Evolutionary conservation across 306 rosid species (phyloP).

Genomic region (Lagenaria siceraria): DNA sequence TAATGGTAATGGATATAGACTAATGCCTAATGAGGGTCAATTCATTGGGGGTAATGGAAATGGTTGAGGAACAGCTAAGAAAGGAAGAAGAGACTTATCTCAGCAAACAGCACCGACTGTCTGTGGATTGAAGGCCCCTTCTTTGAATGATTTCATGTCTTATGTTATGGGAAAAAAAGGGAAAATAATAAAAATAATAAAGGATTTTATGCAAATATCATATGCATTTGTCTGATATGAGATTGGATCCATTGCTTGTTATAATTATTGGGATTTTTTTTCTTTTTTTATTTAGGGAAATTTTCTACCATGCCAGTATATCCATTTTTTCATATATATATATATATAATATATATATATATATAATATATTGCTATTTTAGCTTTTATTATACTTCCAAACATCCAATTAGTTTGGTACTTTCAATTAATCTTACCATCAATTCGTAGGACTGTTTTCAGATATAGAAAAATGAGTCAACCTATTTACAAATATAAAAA

Average conservation of each 20-base stretch:
- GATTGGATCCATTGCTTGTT: background rate
- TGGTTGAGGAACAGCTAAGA: slow-evolving; percentile 1
- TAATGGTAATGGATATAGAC: background rate
- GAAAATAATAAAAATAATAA: background rate
- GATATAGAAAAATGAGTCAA: no score
- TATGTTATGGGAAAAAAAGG: background rate
- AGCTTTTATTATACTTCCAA: no score
- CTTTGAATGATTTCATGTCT: background rate
- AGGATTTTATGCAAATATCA: background rate
- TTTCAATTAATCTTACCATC: no score
- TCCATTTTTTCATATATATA: no score
- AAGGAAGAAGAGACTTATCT: background rate
- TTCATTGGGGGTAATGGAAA: background rate
- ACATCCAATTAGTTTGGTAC: no score
- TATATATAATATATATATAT: no score
- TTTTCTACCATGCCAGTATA: no score
- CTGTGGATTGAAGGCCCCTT: background rate
- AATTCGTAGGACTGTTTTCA: no score
- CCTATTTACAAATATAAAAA: no score
- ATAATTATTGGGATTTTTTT: background rate
- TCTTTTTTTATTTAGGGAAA: background rate
- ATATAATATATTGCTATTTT: no score
- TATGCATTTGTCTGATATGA: background rate
- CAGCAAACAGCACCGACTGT: background rate
- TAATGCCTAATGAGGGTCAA: background rate